Evolutionary conservation across 2,329 filamentous ascomycete species (phyloP).

Genomic region (Bipolaris gigantea): DNA sequence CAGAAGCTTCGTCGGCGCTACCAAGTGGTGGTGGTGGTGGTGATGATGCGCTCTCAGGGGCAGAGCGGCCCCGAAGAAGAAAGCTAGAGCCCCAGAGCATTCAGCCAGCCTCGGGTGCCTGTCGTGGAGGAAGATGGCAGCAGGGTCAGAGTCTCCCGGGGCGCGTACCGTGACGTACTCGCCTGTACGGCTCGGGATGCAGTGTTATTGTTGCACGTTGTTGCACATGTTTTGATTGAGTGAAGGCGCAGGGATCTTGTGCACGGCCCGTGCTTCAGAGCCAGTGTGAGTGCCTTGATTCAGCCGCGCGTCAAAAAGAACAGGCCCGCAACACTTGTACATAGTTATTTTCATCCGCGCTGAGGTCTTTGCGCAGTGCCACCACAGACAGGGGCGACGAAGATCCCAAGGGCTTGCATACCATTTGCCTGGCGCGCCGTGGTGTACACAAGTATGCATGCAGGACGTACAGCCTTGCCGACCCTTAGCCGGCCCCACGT

Average conservation of each 20-base stretch:
- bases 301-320: constrained; percentile 1
- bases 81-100: constrained; percentile 9
- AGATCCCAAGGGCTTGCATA: not conserved
- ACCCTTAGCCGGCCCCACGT: constrained; percentile 2
- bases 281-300: not conserved
- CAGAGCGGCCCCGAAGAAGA: constrained; percentile 8
- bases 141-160: not conserved
- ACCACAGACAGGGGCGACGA: not conserved
- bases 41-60: constrained; percentile 12
- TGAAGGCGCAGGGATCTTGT: not conserved
- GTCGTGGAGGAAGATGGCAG: not conserved
- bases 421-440: not conserved
- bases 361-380: constrained; percentile 1
- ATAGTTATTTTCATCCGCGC: not conserved
- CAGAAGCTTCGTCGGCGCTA: constrained; percentile 1
- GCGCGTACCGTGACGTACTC: constrained; percentile 5
- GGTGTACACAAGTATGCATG: too few species aligned
- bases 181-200: constrained; percentile 2
- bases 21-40: constrained; percentile 3
- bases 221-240: constrained; percentile 3
- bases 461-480: not conserved
- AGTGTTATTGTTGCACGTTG: constrained; percentile 4
- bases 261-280: not conserved
- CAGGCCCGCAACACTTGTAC: constrained; percentile 1
- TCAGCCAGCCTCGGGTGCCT: not conserved